phyloP scores from a whole-genome alignment of 345 rosid genomes.

The Euphorbia pulcherrima region DNA sequence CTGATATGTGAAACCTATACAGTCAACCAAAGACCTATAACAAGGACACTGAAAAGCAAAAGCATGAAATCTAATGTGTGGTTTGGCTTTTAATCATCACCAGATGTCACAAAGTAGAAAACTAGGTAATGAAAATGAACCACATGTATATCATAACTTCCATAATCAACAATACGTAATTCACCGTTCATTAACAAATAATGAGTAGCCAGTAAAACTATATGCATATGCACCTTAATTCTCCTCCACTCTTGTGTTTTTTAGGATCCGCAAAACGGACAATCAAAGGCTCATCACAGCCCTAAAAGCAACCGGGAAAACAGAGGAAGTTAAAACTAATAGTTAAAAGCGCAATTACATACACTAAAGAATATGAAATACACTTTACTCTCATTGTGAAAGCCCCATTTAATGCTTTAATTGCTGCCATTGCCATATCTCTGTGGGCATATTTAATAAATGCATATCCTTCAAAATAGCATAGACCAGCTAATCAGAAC shows the following conservation, averaged over 20 bases:
- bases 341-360: conserved; percentile 16
- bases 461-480: conserved; percentile 60
- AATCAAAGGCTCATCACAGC: conserved; percentile 72
- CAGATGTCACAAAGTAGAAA: background rate
- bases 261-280: conserved; percentile 84
- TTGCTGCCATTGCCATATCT: conserved; percentile 86
- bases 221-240: conserved; percentile 47
- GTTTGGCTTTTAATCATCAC: conserved; percentile 9
- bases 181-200: conserved; percentile 6
- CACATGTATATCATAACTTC: background rate
- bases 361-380: conserved; percentile 11
- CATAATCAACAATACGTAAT: conserved; percentile 2
- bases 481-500: conserved; percentile 23
- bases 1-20: background rate
- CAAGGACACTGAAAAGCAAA: conserved; percentile 5
- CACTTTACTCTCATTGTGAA: conserved; percentile 68
- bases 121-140: background rate
- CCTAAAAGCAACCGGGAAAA: conserved; percentile 40
- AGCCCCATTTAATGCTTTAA: conserved; percentile 62
- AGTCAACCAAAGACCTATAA: background rate
- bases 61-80: background rate
- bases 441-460: conserved; percentile 66
- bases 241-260: conserved; percentile 52
- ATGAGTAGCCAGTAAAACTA: background rate
- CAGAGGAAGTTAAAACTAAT: conserved; percentile 8